These are phyloP conservation scores for Trichodelitschia bisporula DNA, from an alignment of 495 filamentous ascomycete species.

Conservation along the genomic window DNA sequence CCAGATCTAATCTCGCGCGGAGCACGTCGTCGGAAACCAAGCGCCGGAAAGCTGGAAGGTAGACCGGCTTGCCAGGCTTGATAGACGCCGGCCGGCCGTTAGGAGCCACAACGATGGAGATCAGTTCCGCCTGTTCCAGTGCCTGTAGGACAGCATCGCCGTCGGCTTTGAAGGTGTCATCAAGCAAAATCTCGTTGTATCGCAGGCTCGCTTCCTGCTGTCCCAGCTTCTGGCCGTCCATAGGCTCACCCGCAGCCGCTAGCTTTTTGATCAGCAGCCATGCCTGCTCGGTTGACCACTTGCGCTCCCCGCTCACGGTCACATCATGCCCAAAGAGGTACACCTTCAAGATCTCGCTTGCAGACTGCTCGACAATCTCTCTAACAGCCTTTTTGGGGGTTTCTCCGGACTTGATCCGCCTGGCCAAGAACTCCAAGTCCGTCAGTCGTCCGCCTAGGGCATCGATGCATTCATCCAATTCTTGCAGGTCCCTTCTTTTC, in stretches of 20 bases:
- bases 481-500: constrained; percentile 22
- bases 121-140: constrained; percentile 70
- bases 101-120: constrained; percentile 37
- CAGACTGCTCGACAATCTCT: constrained; percentile 70
- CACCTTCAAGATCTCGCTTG: constrained; percentile 80
- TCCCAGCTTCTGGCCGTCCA: constrained; percentile 39
- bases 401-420: constrained; percentile 78
- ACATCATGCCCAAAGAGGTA: constrained; percentile 42
- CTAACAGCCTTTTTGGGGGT: constrained; percentile 58
- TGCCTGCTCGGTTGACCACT: constrained; percentile 65
- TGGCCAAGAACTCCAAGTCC: constrained; percentile 77
- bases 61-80: constrained; percentile 67
- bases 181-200: constrained; percentile 64
- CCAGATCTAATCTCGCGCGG: constrained; percentile 47
- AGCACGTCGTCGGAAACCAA: constrained; percentile 50
- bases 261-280: constrained; percentile 52
- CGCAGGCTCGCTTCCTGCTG: constrained; percentile 30
- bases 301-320: constrained; percentile 10
- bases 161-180: constrained; percentile 40
- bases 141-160: constrained; percentile 52
- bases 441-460: constrained; percentile 72
- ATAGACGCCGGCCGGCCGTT: constrained; percentile 57
- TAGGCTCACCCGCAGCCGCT: neutral
- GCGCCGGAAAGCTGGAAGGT: constrained; percentile 52
- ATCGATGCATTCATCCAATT: constrained; percentile 62